A percentile compares a stretch with the other conserved stretches of the same genome.
These are phyloP conservation scores for Coemansia pectinata DNA, from an alignment of 192 early-diverging fungal genomes.

Conservation along the genomic window DNA sequence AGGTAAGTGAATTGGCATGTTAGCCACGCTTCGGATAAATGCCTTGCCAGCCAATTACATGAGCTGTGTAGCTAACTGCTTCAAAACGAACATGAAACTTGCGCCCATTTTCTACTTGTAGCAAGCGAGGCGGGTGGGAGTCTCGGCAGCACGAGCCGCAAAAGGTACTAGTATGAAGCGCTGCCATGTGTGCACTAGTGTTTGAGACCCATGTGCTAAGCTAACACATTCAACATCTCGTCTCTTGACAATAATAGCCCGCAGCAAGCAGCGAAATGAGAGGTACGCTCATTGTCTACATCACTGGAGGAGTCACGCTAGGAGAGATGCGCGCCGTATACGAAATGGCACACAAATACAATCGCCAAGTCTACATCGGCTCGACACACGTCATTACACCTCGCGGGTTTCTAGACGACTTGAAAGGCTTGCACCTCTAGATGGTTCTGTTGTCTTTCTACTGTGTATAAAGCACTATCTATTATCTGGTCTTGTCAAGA, in stretches of 20 bases:
- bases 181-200: neutral
- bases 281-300: slow-evolving; percentile 46
- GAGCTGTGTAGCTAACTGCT: neutral
- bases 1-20: slow-evolving; percentile 18
- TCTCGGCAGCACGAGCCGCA: neutral
- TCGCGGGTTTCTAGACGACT: slow-evolving; percentile 44
- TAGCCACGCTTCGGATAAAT: no score
- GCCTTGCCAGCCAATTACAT: neutral
- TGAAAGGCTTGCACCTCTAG: slow-evolving; percentile 34
- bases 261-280: slow-evolving; percentile 2
- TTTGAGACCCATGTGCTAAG: neutral
- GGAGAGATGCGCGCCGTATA: slow-evolving; percentile 55
- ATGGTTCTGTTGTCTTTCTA: neutral
- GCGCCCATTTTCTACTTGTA: neutral
- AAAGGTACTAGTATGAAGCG: neutral
- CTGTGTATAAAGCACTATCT: neutral
- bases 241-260: neutral
- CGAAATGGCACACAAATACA: slow-evolving; percentile 42
- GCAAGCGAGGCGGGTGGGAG: slow-evolving; percentile 10
- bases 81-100: neutral
- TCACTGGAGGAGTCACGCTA: slow-evolving; percentile 53
- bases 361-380: slow-evolving; percentile 52
- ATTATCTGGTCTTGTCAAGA: slow-evolving; percentile 9
- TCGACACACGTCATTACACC: slow-evolving; percentile 57
- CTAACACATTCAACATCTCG: neutral